Conservation (phyloP, 305 asterid genomes). For the Fraxinus sp. region DNA sequence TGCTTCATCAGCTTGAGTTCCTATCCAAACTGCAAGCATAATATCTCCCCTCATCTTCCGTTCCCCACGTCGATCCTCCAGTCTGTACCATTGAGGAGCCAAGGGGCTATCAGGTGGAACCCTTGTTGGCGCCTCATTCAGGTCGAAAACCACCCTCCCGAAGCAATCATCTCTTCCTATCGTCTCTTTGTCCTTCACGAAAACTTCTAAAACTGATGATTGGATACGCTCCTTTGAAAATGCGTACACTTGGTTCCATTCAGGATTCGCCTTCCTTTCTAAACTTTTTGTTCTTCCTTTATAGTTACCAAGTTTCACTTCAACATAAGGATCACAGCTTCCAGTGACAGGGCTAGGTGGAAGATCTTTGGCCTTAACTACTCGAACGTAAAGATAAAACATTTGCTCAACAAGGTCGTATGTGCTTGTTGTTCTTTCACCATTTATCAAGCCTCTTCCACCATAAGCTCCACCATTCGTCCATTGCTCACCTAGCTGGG, state of each 20-base stretch:
- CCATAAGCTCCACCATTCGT: slow-evolving; percentile 30
- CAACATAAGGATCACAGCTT: slow-evolving; percentile 51
- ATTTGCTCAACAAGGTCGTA: slow-evolving; percentile 62
- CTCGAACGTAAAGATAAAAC: slow-evolving; percentile 54
- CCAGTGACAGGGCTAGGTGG: slow-evolving; percentile 36
- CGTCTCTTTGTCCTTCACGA: slow-evolving; percentile 47
- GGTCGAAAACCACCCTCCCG: slow-evolving; percentile 48
- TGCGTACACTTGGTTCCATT: slow-evolving; percentile 60
- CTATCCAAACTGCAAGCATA: slow-evolving; percentile 65
- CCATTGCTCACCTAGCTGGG: slow-evolving; percentile 57
- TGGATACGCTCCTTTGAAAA: slow-evolving; percentile 55
- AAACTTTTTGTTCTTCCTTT: slow-evolving; percentile 47
- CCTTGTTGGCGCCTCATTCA: slow-evolving; percentile 54
- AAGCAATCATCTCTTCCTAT: slow-evolving; percentile 48
- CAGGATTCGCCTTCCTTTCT: slow-evolving; percentile 46
- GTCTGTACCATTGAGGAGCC: slow-evolving; percentile 62
- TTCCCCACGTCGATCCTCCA: slow-evolving; percentile 47
- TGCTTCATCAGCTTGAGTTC: slow-evolving; percentile 69
- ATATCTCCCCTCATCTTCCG: slow-evolving; percentile 47
- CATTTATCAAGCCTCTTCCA: slow-evolving; percentile 51
- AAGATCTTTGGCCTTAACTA: slow-evolving; percentile 58
- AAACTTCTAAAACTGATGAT: slow-evolving; percentile 52
- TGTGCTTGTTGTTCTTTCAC: slow-evolving; percentile 51
- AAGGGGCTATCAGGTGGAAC: slow-evolving; percentile 66
- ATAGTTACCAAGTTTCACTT: slow-evolving; percentile 60